A percentile compares a stretch with the other conserved stretches of the same genome.
Evolutionary conservation across 2,329 filamentous ascomycete species (phyloP).

Genomic region (Xylaria sp.): DNA sequence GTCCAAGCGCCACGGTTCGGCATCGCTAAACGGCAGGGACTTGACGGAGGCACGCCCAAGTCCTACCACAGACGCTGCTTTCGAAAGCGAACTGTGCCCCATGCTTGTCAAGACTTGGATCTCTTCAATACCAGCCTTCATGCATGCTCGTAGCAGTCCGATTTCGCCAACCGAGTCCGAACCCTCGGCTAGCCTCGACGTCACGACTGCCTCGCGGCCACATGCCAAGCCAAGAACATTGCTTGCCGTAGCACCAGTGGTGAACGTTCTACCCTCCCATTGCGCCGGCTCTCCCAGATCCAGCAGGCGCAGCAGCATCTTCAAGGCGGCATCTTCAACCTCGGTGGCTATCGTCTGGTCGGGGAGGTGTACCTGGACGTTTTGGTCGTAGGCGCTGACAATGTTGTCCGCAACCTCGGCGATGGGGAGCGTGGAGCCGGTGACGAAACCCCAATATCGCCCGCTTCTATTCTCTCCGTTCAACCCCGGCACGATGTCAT

Average conservation of each 20-base stretch:
- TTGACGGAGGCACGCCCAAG: slow-evolving; percentile 77
- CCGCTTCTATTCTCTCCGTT: slow-evolving; percentile 72
- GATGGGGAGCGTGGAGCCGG: slow-evolving; percentile 81
- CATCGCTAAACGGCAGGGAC: slow-evolving; percentile 62
- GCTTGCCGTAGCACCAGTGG: slow-evolving; percentile 75
- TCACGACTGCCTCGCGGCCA: slow-evolving; percentile 72
- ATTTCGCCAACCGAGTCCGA: slow-evolving; percentile 70
- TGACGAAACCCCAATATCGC: slow-evolving; percentile 91
- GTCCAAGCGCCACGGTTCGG: slow-evolving; percentile 76
- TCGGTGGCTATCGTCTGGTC: slow-evolving; percentile 78
- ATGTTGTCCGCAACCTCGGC: slow-evolving; percentile 86
- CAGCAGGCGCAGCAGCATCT: slow-evolving; percentile 75
- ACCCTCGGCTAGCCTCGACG: slow-evolving; percentile 48
- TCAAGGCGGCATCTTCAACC: slow-evolving; percentile 78
- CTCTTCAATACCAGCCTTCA: slow-evolving; percentile 69
- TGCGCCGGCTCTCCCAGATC: slow-evolving; percentile 67
- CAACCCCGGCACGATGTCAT: slow-evolving; percentile 67
- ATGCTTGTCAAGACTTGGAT: slow-evolving; percentile 84
- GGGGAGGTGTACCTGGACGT: slow-evolving; percentile 83
- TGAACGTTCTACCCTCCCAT: slow-evolving; percentile 67
- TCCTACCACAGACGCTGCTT: slow-evolving; percentile 85
- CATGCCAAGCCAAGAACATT: slow-evolving; percentile 82
- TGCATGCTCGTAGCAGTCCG: slow-evolving; percentile 75
- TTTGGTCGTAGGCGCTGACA: slow-evolving; percentile 85
- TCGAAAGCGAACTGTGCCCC: slow-evolving; percentile 84